phyloP scores from a whole-genome alignment of 164 flowering plant genomes.

The Magnolia sinica region DNA sequence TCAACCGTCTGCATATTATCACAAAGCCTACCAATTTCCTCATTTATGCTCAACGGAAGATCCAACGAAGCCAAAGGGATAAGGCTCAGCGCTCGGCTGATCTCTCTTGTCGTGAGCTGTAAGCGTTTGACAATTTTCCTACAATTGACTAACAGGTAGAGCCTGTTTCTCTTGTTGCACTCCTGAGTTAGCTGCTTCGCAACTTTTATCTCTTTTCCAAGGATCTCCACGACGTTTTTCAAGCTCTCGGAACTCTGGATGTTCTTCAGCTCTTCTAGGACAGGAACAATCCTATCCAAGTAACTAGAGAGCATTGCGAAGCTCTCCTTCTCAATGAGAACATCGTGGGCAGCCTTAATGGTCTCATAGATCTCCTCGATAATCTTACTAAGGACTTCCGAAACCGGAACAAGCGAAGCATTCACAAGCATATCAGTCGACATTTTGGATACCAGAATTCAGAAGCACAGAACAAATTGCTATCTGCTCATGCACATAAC shows the following conservation, averaged over 20 bases:
- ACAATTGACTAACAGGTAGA: slow-evolving; percentile 60
- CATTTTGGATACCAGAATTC: not conserved
- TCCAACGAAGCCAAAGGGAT: slow-evolving; percentile 51
- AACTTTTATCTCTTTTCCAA: slow-evolving; percentile 37
- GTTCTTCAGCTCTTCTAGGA: slow-evolving; percentile 47
- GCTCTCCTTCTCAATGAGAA: slow-evolving; percentile 50
- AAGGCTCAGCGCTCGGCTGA: slow-evolving; percentile 49
- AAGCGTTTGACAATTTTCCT: slow-evolving; percentile 38
- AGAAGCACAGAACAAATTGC: not conserved
- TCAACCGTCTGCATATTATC: slow-evolving; percentile 48
- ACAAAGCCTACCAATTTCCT: slow-evolving; percentile 41
- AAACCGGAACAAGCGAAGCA: slow-evolving; percentile 28
- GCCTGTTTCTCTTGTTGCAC: slow-evolving; percentile 51
- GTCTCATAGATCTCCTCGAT: slow-evolving; percentile 32
- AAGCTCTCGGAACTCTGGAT: slow-evolving; percentile 32
- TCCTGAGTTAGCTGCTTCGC: slow-evolving; percentile 44
- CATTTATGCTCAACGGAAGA: slow-evolving; percentile 36
- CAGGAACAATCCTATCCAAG: slow-evolving; percentile 45
- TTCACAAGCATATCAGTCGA: slow-evolving; percentile 16
- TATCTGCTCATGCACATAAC: not conserved
- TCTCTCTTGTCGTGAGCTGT: slow-evolving; percentile 41
- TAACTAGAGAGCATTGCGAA: slow-evolving; percentile 41
- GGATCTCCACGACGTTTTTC: slow-evolving; percentile 36
- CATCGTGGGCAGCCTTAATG: slow-evolving; percentile 33
- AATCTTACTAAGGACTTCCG: slow-evolving; percentile 37